These are phyloP conservation scores for Daucus carota DNA, from an alignment of 129 eudicot species.

Conservation along the genomic window DNA sequence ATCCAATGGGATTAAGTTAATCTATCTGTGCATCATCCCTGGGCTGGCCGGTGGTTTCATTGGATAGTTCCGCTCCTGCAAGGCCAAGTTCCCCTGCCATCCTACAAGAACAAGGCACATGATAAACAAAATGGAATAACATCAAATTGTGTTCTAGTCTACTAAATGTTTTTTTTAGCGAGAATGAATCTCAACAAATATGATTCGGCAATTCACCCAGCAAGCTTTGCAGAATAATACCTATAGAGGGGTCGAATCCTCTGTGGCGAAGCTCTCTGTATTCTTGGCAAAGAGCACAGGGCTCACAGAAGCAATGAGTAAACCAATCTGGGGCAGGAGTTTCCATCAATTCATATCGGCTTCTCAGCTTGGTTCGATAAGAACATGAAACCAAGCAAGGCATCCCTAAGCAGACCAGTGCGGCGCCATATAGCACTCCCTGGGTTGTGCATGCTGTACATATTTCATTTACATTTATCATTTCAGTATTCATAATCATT, in stretches of 20 bases:
- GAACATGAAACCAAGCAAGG: constrained; percentile 48
- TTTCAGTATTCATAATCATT: not conserved
- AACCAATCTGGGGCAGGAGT: constrained; percentile 47
- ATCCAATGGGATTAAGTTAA: not conserved
- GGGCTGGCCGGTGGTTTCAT: constrained; percentile 20
- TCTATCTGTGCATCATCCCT: constrained; percentile 14
- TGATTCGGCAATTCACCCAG: too few species aligned
- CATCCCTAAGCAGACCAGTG: constrained; percentile 22
- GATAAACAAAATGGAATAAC: too few species aligned
- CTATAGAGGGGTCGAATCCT: constrained; percentile 43
- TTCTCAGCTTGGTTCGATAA: constrained; percentile 34
- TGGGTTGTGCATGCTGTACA: constrained; percentile 39
- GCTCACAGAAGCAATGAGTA: constrained; percentile 49
- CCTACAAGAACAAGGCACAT: constrained; percentile 3
- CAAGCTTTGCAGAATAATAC: constrained; percentile 22
- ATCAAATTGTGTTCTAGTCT: too few species aligned
- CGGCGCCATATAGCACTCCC: constrained; percentile 25
- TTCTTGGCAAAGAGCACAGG: constrained; percentile 56
- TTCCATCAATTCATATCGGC: constrained; percentile 30
- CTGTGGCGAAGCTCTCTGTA: constrained; percentile 44
- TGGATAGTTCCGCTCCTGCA: not conserved
- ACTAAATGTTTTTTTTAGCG: too few species aligned
- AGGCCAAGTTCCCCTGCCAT: constrained; percentile 11
- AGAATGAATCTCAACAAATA: too few species aligned
- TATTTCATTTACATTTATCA: not conserved